phyloP scores from a whole-genome alignment of 345 rosid genomes.

The Brassica carinata region DNA sequence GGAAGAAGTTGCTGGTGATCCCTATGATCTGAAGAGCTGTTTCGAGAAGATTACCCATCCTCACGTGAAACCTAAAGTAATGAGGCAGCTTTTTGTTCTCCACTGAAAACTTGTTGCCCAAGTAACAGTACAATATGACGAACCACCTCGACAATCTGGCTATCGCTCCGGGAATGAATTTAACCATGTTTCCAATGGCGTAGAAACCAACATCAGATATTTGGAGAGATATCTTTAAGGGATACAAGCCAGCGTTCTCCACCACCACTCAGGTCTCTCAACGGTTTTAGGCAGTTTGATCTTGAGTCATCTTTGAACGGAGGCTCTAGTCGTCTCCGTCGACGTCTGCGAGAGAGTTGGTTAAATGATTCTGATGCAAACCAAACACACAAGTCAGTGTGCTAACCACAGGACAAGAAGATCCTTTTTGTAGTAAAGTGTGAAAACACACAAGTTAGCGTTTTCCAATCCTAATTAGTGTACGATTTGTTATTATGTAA shows the following conservation, averaged over 20 bases:
- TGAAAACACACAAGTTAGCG: not conserved
- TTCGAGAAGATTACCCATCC: constrained; percentile 87
- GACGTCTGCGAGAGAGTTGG: constrained; percentile 12
- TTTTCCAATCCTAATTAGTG: not conserved
- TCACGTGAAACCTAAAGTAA: constrained; percentile 78
- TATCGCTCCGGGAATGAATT: constrained; percentile 69
- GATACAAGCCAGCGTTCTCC: constrained; percentile 72
- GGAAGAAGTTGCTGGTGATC: constrained; percentile 68
- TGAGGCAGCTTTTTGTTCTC: constrained; percentile 75
- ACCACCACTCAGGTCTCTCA: constrained; percentile 43
- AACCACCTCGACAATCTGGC: constrained; percentile 70
- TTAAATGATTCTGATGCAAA: constrained; percentile 10
- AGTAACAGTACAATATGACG: constrained; percentile 62
- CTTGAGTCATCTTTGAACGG: not conserved
- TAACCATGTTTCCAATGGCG: constrained; percentile 53
- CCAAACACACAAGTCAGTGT: constrained; percentile 21
- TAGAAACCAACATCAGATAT: constrained; percentile 67
- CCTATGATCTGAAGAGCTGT: constrained; percentile 67
- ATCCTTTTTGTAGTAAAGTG: not conserved
- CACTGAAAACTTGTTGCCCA: constrained; percentile 57
- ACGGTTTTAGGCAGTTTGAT: not conserved
- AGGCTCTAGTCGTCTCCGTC: not conserved
- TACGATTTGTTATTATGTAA: not conserved
- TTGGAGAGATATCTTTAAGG: constrained; percentile 77
- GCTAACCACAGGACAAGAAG: constrained; percentile 9